phyloP scores from a whole-genome alignment of 2,329 filamentous ascomycete genomes.

The Arachnopeziza araneosa region DNA sequence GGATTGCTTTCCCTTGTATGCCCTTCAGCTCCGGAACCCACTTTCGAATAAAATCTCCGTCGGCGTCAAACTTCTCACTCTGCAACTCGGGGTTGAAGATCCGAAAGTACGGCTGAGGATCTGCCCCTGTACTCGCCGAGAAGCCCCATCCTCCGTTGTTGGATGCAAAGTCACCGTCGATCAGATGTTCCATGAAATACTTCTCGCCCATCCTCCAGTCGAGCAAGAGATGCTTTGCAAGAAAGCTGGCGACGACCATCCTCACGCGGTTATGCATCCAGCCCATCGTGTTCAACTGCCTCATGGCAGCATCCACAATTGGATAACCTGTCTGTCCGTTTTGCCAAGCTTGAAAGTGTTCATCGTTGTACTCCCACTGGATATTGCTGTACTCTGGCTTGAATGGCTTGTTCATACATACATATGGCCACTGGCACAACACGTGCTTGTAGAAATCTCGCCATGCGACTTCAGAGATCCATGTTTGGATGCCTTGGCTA shows the following conservation, averaged over 20 bases:
- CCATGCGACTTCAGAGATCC: conserved; percentile 84
- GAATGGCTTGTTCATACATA: conserved; percentile 73
- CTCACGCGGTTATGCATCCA: conserved; percentile 85
- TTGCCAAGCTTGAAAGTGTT: conserved; percentile 68
- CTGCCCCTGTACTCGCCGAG: conserved; percentile 65
- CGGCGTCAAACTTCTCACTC: conserved; percentile 77
- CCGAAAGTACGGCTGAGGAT: conserved; percentile 84
- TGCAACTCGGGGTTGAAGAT: conserved; percentile 85
- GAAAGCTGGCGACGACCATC: conserved; percentile 78
- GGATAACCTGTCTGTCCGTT: conserved; percentile 72
- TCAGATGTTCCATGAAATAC: conserved; percentile 71
- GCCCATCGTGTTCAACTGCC: conserved; percentile 61
- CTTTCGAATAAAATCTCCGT: conserved; percentile 73
- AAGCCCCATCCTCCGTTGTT: conserved; percentile 34
- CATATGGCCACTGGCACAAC: conserved; percentile 76
- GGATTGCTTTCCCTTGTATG: conserved; percentile 63
- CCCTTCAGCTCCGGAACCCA: conserved; percentile 73
- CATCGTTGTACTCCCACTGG: conserved; percentile 69
- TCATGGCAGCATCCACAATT: conserved; percentile 82
- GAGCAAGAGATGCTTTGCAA: conserved; percentile 72
- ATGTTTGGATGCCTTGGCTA: conserved; percentile 58
- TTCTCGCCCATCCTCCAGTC: conserved; percentile 80
- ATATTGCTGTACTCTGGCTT: conserved; percentile 83
- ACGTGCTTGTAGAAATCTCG: conserved; percentile 87
- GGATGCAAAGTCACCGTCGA: conserved; percentile 32